A percentile compares a stretch with the other conserved stretches of the same genome.
Evolutionary conservation across 345 rosid species (phyloP).

Genomic region (Citrus glauca): DNA sequence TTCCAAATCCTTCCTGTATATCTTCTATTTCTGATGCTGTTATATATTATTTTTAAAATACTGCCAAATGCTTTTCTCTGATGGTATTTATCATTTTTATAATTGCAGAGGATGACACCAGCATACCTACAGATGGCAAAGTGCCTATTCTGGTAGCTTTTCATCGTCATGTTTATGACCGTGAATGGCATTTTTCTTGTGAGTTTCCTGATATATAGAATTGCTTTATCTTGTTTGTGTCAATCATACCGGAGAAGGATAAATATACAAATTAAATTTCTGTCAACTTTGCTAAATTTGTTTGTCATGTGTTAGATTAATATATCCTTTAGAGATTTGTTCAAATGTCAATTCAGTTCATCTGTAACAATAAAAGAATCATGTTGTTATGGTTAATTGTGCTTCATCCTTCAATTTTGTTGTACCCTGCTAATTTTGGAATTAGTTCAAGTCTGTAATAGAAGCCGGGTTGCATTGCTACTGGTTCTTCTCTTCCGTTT

Average conservation of each 20-base stretch:
- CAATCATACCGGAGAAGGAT: background rate
- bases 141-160: constrained; percentile 82
- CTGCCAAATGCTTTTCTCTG: background rate
- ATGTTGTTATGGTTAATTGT: background rate
- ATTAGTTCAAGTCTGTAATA: background rate
- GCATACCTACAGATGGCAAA: constrained; percentile 78
- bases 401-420: background rate
- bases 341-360: background rate
- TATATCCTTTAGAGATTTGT: background rate
- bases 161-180: constrained; percentile 72
- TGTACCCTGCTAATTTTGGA: background rate
- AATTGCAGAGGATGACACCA: constrained; percentile 93
- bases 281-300: background rate
- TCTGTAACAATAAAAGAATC: background rate
- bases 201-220: constrained; percentile 32
- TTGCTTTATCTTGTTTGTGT: background rate
- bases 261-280: background rate
- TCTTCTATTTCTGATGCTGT: background rate
- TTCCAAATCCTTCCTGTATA: background rate
- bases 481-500: background rate
- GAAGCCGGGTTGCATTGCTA: background rate
- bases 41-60: background rate
- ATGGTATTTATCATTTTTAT: constrained; percentile 1
- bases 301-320: background rate
- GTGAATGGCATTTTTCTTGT: constrained; percentile 92